These are phyloP conservation scores for Fusarium keratoplasticum DNA, from an alignment of 2,329 filamentous ascomycete species.

Conservation along the genomic window DNA sequence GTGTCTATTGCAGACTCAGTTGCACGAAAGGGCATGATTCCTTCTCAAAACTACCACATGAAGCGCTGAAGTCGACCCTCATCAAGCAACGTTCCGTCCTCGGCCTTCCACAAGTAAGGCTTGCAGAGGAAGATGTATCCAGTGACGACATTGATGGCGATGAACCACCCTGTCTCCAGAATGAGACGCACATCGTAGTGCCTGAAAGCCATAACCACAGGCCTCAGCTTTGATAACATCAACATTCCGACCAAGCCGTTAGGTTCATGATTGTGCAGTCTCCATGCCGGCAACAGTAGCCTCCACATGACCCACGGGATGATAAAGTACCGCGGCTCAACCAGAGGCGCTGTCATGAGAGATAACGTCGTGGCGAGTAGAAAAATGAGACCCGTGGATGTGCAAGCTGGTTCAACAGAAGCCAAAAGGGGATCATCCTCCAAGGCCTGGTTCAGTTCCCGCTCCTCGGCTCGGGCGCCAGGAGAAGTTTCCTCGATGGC, in stretches of 20 bases:
- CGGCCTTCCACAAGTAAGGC: slow-evolving; percentile 74
- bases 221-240: neutral
- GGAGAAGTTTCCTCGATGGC: slow-evolving; percentile 1
- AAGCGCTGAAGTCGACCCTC: slow-evolving; percentile 76
- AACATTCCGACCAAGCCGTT: slow-evolving; percentile 1
- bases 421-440: slow-evolving; percentile 42
- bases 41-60: slow-evolving; percentile 72
- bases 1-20: slow-evolving; percentile 20
- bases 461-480: slow-evolving; percentile 10
- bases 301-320: slow-evolving; percentile 95
- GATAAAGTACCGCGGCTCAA: slow-evolving; percentile 97
- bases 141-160: slow-evolving; percentile 72
- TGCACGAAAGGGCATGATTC: neutral
- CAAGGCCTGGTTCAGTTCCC: slow-evolving; percentile 29
- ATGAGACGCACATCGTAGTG: slow-evolving; percentile 60
- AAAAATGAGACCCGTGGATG: slow-evolving; percentile 67
- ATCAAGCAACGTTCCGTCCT: slow-evolving; percentile 64
- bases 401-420: slow-evolving; percentile 50
- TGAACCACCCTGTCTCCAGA: slow-evolving; percentile 76
- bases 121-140: slow-evolving; percentile 77
- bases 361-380: slow-evolving; percentile 80
- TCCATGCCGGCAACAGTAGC: slow-evolving; percentile 74
- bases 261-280: slow-evolving; percentile 35
- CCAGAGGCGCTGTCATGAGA: slow-evolving; percentile 87
- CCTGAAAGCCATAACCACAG: slow-evolving; percentile 15